These are phyloP conservation scores for Sorghum bicolor DNA, from an alignment of 176 grass and related monocot genomes.

Conservation along the genomic window Sorghum_bicolor_NCBIv3 NC_012879.2:52124501-52125000, in stretches of 20 bases:
- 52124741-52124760: not conserved
- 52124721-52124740: not conserved
- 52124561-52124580: too few relatives aligned
- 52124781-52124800: not conserved
- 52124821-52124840: not conserved
- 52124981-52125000: not conserved
- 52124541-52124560: too few relatives aligned
- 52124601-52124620: not conserved
- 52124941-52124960: not conserved
- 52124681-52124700: not conserved
- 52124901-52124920: not conserved
- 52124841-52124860: not conserved
- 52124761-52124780: not conserved
- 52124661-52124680: not conserved
- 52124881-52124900: not conserved
- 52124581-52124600: too few relatives aligned
- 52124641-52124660: not conserved
- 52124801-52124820: not conserved
- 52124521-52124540: not conserved
- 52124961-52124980: not conserved
- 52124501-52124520: too few relatives aligned
- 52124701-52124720: not conserved
- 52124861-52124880: not conserved
- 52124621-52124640: not conserved
- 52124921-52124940: conserved; percentile 2